Evolutionary conservation across 2,329 filamentous ascomycete genomes (phyloP).

Genomic region (Fusarium sterilihyphosum): DNA sequence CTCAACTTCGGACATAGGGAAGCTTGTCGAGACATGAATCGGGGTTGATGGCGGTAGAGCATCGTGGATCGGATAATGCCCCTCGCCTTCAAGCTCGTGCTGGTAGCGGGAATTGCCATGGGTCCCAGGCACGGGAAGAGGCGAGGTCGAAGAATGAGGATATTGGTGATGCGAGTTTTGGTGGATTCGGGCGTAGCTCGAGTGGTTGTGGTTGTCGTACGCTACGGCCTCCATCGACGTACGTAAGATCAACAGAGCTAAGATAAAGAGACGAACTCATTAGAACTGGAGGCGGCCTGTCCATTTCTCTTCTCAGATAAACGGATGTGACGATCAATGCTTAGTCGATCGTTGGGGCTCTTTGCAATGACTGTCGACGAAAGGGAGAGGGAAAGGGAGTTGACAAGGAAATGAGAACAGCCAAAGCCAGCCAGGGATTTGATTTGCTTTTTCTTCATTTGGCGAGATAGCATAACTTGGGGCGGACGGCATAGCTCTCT

Average conservation of each 20-base stretch:
- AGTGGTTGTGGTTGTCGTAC: slow-evolving; percentile 27
- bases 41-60: slow-evolving; percentile 19
- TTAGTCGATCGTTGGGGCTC: slow-evolving; percentile 28
- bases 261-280: slow-evolving; percentile 25
- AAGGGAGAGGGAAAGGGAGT: slow-evolving; percentile 22
- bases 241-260: slow-evolving; percentile 30
- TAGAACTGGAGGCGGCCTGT: slow-evolving; percentile 29
- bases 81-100: slow-evolving; percentile 15
- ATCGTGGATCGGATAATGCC: slow-evolving; percentile 20
- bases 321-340: slow-evolving; percentile 18
- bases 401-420: slow-evolving; percentile 16
- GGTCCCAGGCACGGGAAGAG: slow-evolving; percentile 27
- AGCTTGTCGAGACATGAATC: slow-evolving; percentile 26
- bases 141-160: slow-evolving; percentile 13
- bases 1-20: slow-evolving; percentile 44
- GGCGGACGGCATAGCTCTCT: slow-evolving; percentile 7
- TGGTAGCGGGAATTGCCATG: slow-evolving; percentile 15
- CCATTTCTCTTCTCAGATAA: slow-evolving; percentile 34
- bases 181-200: slow-evolving; percentile 14
- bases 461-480: slow-evolving; percentile 1
- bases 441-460: slow-evolving; percentile 22
- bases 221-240: slow-evolving; percentile 35
- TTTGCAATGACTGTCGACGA: slow-evolving; percentile 8
- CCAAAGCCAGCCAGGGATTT: slow-evolving; percentile 17
- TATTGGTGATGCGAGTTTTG: slow-evolving; percentile 14